phyloP scores from a whole-genome alignment of 2,329 filamentous ascomycete genomes.

The Fusarium sp. region DNA sequence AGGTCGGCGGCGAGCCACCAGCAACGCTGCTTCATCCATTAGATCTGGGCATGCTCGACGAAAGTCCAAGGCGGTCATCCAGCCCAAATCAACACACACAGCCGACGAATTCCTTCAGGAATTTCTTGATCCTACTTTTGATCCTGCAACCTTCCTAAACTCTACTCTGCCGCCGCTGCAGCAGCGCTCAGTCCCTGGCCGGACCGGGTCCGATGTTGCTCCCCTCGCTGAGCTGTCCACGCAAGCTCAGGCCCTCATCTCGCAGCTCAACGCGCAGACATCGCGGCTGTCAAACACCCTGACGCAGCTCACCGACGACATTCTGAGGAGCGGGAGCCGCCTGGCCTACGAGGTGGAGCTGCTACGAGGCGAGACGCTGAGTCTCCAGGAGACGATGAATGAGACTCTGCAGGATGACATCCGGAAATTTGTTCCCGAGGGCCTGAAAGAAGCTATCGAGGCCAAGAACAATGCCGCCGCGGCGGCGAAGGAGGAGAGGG shows the following conservation, averaged over 20 bases:
- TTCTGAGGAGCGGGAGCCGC: slow-evolving; percentile 88
- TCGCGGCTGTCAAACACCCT: slow-evolving; percentile 85
- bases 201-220: slow-evolving; percentile 57
- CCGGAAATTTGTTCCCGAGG: slow-evolving; percentile 76
- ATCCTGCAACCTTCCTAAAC: slow-evolving; percentile 90
- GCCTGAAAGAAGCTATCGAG: slow-evolving; percentile 56
- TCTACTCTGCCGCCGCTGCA: slow-evolving; percentile 79
- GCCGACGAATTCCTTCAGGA: slow-evolving; percentile 81
- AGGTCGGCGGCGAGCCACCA: slow-evolving; percentile 64
- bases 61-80: slow-evolving; percentile 55
- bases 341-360: slow-evolving; percentile 96
- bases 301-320: slow-evolving; percentile 94
- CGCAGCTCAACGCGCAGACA: slow-evolving; percentile 90
- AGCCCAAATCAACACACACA: slow-evolving; percentile 74
- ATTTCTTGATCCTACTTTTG: slow-evolving; percentile 84
- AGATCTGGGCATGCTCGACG: slow-evolving; percentile 61
- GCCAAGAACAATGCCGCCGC: slow-evolving; percentile 37
- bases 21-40: slow-evolving; percentile 57
- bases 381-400: slow-evolving; percentile 84
- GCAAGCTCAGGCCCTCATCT: slow-evolving; percentile 87
- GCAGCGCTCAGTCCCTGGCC: slow-evolving; percentile 53
- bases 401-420: slow-evolving; percentile 82
- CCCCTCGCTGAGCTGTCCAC: slow-evolving; percentile 83
- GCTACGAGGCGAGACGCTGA: slow-evolving; percentile 86
- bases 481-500: slow-evolving; percentile 37